Base-by-base conservation (phyloP, 208 protist genomes). In the Crithidia acanthocephali region DNA sequence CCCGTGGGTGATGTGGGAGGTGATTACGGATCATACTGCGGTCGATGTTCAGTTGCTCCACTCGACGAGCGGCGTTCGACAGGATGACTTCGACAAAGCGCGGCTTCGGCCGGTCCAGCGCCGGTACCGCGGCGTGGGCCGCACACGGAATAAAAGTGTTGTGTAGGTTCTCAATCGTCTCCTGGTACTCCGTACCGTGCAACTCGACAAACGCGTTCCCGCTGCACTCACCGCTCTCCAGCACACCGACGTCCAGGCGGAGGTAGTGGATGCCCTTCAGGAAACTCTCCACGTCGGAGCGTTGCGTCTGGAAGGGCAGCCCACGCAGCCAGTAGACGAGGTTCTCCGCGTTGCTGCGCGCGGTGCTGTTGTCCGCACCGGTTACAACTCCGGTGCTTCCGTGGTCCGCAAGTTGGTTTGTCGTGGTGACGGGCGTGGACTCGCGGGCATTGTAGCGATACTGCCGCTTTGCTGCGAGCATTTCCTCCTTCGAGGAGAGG, bases 71-170 rank as follows among this genome's bases (percentile, higher is more conserved):
- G 2, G 37, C 44, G 44, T 8, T 53, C 18, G 59, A 28, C 18
- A 65, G 15, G 28, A 65, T 65, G 28, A 65, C 59, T 30, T 65
- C 59, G n/a, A 65, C 59, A 27, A 53, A 65, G 18, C 47, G 60
- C 60, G 60, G 60, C 60, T 66, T 66, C 18, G 60, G 60, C 11
- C 60, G 60, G n/a, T 40, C 45, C 47, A 66, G 60, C 45, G 60
- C 47, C 18, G 60, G 45, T 32, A 66, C 20, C 30, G 44, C 32
- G 30, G 60, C 60, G 60, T 53, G 60, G 2, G 60, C 60, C 0
- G 60, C 60, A 28, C 44, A 66, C 20, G 47, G 60, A 11, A 56
- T 56, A 22, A 66, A 66, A 0, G 47, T 66, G 30, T 53, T 56
- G 60, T 53, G 42, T 32, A 66, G 20, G n/a, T 66, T 56, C 32